Base-by-base conservation (phyloP, 768 basidiomycete species). In the Phanerodontia chrysosporium region DNA sequence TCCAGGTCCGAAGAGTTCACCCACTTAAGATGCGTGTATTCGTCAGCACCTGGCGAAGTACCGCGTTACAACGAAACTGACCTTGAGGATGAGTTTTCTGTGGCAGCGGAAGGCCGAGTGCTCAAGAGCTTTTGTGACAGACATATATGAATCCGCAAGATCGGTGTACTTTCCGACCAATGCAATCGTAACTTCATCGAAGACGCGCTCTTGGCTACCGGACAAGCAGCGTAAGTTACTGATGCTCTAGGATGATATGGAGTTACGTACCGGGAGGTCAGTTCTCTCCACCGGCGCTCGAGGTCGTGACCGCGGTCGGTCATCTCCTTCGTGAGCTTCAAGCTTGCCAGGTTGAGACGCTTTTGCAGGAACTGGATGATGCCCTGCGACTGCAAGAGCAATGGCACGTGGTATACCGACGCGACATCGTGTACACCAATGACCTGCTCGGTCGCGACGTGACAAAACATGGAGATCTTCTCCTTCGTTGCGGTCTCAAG, bases 391-490 rank as follows among this genome's bases (percentile, higher is more conserved):
- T 89, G 85, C 32, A 99, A 81, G 18, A 98, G 80, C 10, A 98
- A 81, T 3, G 96, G 96, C 46, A 98, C 96, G 68, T 98, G 96
- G 72, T 99, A 99, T 32, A 98, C 94, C 39, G 95, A 97, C 9
- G 89, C 86, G 49, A 98, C 92, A 69, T 98, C 94, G 70, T 98
- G 96, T 7, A 98, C 90, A 56, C 95, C 96, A 52, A 99, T 80
- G 42, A 98, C 96, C 67, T 92, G 90, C 66, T 92, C 87, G 2
- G 87, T 78, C 2, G 85, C 77, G 65, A 99, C 96, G 67, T 99
- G 96, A 74, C 96, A 98, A 81, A 98, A 98, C 95, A 98, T 98
- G 61, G 93, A 94, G 44, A 99, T 96, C 73, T 99, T 99, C 68
- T 87, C 83, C 74, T 95, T 96, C 35, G 95, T 96, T 0, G 90